Evolutionary conservation across 345 rosid genomes (phyloP).

Genomic region (Syzygium aromaticum): DNA sequence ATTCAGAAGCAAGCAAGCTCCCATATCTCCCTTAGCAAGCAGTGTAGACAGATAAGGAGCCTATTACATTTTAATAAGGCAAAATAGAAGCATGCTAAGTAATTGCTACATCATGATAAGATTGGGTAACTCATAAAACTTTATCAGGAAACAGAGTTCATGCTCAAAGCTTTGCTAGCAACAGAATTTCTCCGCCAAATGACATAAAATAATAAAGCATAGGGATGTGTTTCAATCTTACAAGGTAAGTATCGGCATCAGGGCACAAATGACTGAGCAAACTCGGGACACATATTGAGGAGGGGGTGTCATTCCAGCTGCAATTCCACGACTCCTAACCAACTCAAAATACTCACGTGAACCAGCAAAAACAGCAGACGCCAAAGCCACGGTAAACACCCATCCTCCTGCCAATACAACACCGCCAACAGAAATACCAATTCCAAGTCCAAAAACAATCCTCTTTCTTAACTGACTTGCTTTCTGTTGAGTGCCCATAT

Average conservation of each 20-base stretch:
- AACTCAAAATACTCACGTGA: conserved; percentile 80
- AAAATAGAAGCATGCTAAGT: neutral
- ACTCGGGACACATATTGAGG: conserved; percentile 84
- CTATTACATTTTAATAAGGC: neutral
- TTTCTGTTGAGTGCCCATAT: conserved; percentile 31
- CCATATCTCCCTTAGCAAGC: neutral
- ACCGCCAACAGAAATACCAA: conserved; percentile 68
- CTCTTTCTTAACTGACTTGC: conserved; percentile 55
- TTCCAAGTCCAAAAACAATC: conserved; percentile 67
- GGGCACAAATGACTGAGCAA: conserved; percentile 74
- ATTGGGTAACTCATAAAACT: neutral
- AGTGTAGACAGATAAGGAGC: neutral
- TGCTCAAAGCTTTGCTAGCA: neutral
- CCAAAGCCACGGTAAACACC: conserved; percentile 57
- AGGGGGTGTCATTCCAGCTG: conserved; percentile 94
- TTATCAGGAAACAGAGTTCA: neutral
- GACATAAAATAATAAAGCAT: neutral
- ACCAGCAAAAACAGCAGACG: conserved; percentile 64
- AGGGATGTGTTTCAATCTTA: conserved; percentile 23
- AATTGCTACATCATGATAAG: neutral
- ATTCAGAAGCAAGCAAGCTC: neutral
- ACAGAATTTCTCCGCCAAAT: neutral
- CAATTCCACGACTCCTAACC: conserved; percentile 75
- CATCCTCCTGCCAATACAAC: conserved; percentile 86
- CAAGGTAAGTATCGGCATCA: conserved; percentile 83